Evolutionary conservation across 2,329 filamentous ascomycete genomes (phyloP), one percentile per base, ranked within the genome.

Genomic region (Apiospora marii): DNA sequence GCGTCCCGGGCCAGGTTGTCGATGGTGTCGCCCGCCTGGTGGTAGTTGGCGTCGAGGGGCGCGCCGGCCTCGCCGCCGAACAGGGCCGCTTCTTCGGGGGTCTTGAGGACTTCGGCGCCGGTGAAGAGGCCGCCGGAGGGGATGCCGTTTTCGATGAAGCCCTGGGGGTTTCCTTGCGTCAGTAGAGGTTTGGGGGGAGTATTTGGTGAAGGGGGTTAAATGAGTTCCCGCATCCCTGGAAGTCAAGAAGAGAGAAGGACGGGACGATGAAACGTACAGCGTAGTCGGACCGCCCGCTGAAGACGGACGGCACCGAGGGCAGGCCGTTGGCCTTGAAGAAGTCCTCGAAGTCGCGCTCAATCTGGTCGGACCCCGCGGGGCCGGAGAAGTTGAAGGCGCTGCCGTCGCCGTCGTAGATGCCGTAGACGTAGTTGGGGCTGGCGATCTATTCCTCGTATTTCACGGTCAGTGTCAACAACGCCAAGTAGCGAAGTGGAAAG

Each of bases 391-490:
- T 89, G 73, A 91, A 90, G 16, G 87, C 86, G 77, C 90, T 90
- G 74, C 89, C 84, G 74, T 85, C 92, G 73, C 91, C 88, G 37
- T 87, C 86, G 82, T 90, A 93, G 74, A 91, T 87, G 74, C 84
- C 85, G 73, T 85, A 85, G 48, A 86, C 80, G 74, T 84, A 87
- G 81, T 88, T 88, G 37, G 85, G 86, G 75, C 82, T 84, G 67
- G 84, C 84, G 74, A 86, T 85, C 80, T 82, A 13, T 13, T 1
- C n/a, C 6, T 24, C 3, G 3, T 8, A 27, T 7, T 13, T 37
- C n/a, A 24, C 19, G 48, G 12, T 27, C 37, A 24, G 46, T 48
- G 2, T 22, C 37, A 37, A 74, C 70, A 19, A 3, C 30, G 1
- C 30, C 34, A 22, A 4, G 16, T 19, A 22, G 22, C 4, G 44